Conservation (phyloP, 2,329 filamentous ascomycete species). For the Aspergillus tanneri region DNA sequence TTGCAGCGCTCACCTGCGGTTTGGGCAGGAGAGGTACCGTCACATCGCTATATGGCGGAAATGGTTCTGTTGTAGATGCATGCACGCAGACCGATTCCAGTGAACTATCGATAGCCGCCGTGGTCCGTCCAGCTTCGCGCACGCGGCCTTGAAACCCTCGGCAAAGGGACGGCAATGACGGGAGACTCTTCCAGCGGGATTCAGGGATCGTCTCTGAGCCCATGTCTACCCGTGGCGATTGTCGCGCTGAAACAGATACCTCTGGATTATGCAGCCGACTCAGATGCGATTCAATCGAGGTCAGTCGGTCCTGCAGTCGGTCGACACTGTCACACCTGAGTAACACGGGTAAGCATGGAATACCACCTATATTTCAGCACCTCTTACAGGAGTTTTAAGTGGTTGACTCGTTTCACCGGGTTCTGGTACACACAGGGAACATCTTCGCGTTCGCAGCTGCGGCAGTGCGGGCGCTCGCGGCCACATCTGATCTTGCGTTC, state of each 20-base stretch:
- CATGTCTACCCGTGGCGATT: no score
- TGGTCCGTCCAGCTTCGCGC: neutral
- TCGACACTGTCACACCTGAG: constrained; percentile 12
- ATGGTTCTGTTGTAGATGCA: neutral
- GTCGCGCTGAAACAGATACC: no score
- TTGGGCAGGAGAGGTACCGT: constrained; percentile 5
- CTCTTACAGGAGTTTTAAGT: constrained; percentile 9
- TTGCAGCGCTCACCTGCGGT: neutral
- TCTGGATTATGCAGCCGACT: neutral
- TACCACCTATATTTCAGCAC: neutral
- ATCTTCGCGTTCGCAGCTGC: constrained; percentile 7
- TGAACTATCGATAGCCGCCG: neutral
- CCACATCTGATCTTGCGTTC: constrained; percentile 10
- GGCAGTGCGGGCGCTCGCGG: constrained; percentile 6
- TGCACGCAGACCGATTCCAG: constrained; percentile 2
- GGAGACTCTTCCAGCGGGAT: neutral
- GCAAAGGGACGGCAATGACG: neutral
- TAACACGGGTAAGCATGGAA: neutral
- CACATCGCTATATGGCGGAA: constrained; percentile 4
- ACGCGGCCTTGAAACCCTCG: neutral
- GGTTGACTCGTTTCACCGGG: constrained; percentile 9
- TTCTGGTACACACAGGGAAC: constrained; percentile 6
- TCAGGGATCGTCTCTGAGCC: no score
- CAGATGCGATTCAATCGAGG: constrained; percentile 6
- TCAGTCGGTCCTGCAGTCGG: constrained; percentile 7